phyloP scores from a whole-genome alignment of 495 filamentous ascomycete species.

The Letharia lupina region DNA sequence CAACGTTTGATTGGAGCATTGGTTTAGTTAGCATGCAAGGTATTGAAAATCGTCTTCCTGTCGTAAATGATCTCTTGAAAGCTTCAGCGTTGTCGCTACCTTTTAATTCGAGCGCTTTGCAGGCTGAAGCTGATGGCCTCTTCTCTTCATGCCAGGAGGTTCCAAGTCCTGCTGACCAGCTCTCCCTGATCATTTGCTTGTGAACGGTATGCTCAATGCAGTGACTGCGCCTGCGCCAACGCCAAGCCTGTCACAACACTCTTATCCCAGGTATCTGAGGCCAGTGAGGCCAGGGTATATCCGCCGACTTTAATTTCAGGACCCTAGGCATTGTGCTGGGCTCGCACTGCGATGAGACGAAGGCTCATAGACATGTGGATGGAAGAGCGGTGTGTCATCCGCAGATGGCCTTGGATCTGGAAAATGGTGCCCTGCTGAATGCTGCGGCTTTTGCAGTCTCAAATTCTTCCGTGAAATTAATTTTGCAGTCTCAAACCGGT shows the following conservation, averaged over 20 bases:
- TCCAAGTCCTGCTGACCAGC: not conserved
- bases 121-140: not conserved
- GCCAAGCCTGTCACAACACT: not conserved
- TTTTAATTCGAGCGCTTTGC: not conserved
- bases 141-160: not conserved
- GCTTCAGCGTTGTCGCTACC: not conserved
- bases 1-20: conserved; percentile 13
- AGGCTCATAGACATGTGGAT: not conserved
- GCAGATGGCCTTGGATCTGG: not conserved
- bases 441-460: not conserved
- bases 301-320: not conserved
- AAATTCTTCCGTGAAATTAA: not conserved
- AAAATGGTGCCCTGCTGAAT: not conserved
- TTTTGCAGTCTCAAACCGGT: not conserved
- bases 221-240: not conserved
- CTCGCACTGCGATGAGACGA: not conserved
- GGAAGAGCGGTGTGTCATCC: not conserved
- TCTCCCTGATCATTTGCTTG: not conserved
- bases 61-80: not conserved
- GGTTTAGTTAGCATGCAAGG: not conserved
- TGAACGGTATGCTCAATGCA: not conserved
- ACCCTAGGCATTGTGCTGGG: not conserved
- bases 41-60: not conserved
- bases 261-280: not conserved
- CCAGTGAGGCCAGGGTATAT: not conserved